Conservation (phyloP, 176 grass and related monocot species). For the Triticum aestivum region IWGSC_CS_RefSeq_v2.1 NC_057804.1:641767599-641768098, state of each 20-base stretch:
- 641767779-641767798: background rate
- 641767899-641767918: background rate
- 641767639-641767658: constrained; percentile 13
- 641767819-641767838: background rate
- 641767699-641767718: background rate
- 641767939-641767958: background rate
- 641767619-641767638: no score
- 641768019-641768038: background rate
- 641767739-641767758: background rate
- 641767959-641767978: background rate
- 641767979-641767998: background rate
- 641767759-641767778: background rate
- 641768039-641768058: background rate
- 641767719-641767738: background rate
- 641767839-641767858: background rate
- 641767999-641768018: background rate
- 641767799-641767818: background rate
- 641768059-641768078: background rate
- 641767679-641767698: background rate
- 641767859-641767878: background rate
- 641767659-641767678: background rate
- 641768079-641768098: background rate
- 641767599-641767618: no score
- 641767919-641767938: background rate
- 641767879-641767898: background rate